phyloP scores from a whole-genome alignment of 202 grass and related monocot genomes.

The Musa balbisiana region DNA sequence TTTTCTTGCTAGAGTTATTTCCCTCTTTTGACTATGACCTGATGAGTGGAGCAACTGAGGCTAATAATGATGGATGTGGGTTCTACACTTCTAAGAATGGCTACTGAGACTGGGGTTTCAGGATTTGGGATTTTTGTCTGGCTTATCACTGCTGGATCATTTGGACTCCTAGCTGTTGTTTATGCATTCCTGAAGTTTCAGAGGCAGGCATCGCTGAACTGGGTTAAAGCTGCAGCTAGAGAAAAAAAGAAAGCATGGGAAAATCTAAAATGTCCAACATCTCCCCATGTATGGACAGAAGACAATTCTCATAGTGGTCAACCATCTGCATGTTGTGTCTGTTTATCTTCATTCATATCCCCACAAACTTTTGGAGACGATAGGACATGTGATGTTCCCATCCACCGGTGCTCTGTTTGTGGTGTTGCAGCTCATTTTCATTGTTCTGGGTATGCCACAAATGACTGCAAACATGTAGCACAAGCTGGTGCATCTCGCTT shows the following conservation, averaged over 20 bases:
- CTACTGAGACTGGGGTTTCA: constrained; percentile 25
- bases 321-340: constrained; percentile 62
- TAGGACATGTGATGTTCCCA: background rate
- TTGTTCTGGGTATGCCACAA: constrained; percentile 32
- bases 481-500: constrained; percentile 45
- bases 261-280: constrained; percentile 47
- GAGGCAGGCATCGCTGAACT: constrained; percentile 58
- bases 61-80: constrained; percentile 45
- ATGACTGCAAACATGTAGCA: constrained; percentile 78
- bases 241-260: constrained; percentile 51
- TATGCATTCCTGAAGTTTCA: constrained; percentile 61
- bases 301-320: constrained; percentile 33
- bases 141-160: constrained; percentile 63
- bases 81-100: constrained; percentile 42
- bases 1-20: constrained; percentile 5
- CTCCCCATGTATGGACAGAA: constrained; percentile 50
- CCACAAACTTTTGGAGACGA: constrained; percentile 25
- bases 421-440: constrained; percentile 45
- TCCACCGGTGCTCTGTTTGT: constrained; percentile 59
- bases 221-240: constrained; percentile 57
- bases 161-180: constrained; percentile 45
- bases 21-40: background rate
- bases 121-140: constrained; percentile 43
- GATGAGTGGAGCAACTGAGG: constrained; percentile 9
- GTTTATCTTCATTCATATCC: constrained; percentile 33